Percentiles rank a stretch among this genome's conserved stretches.
These are phyloP conservation scores for Termitomyces sp. DNA, from an alignment of 768 basidiomycete genomes.

Conservation along the genomic window DNA sequence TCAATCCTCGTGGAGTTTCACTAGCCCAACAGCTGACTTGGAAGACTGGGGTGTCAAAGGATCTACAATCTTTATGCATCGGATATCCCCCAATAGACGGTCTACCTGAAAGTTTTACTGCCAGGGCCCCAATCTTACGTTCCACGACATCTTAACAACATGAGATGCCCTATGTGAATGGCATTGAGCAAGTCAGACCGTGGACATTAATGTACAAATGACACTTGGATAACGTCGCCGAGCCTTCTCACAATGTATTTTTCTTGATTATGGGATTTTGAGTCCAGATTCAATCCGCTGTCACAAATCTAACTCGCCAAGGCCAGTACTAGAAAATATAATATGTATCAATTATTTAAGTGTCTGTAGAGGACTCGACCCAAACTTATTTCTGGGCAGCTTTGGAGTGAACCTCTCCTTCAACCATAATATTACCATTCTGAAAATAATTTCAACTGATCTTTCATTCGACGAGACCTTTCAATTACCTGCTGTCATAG, in stretches of 20 bases:
- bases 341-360: background rate
- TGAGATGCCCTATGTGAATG: background rate
- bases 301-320: background rate
- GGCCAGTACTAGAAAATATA: too few species aligned
- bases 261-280: background rate
- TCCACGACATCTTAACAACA: background rate
- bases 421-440: background rate
- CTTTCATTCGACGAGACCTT: background rate
- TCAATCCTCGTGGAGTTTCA: background rate
- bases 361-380: too few species aligned
- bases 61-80: background rate
- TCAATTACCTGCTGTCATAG: too few species aligned
- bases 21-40: background rate
- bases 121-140: background rate
- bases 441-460: background rate
- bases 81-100: too few species aligned
- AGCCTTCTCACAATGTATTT: background rate
- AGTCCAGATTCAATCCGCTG: too few species aligned
- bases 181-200: background rate
- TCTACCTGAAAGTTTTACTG: background rate
- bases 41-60: background rate
- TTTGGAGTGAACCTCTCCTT: background rate
- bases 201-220: background rate
- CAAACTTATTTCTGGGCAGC: background rate
- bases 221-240: background rate